Percentiles rank a stretch among this genome's conserved stretches.
Conservation (phyloP, 805 yeast genomes). For the Saccharomycopsis amapae region DNA sequence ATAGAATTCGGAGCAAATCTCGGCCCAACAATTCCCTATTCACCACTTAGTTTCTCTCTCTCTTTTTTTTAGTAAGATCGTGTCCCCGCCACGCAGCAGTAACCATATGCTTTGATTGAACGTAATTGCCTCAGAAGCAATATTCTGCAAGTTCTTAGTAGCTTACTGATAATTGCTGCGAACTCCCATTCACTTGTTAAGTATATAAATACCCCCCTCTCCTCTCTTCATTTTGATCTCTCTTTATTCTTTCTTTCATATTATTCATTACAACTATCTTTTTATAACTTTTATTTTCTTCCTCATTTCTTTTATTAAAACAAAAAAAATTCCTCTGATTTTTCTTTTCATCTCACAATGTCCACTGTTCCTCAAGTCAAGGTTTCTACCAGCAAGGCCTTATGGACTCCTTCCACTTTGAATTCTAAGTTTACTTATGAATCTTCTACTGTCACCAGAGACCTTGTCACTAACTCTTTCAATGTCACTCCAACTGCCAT, state of each 20-base stretch:
- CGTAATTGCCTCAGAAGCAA: no score
- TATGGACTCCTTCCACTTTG: conserved; percentile 34
- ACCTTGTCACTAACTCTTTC: conserved; percentile 29
- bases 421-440: conserved; percentile 40
- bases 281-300: background rate
- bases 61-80: no score
- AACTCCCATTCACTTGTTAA: background rate
- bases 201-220: background rate
- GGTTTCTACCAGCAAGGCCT: conserved; percentile 34
- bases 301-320: conserved; percentile 1
- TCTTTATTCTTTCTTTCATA: background rate
- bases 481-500: conserved; percentile 55
- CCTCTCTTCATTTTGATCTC: background rate
- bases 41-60: no score
- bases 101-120: no score
- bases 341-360: background rate
- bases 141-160: no score
- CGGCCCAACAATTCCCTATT: no score
- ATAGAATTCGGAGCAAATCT: no score
- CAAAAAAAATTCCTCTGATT: no score
- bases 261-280: conserved; percentile 1
- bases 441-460: conserved; percentile 34
- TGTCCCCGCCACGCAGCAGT: no score
- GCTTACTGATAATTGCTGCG: no score
- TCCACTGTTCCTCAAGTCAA: conserved; percentile 22